Conservation (phyloP, 306 rosid genomes). For the Purshia tridentata region DNA sequence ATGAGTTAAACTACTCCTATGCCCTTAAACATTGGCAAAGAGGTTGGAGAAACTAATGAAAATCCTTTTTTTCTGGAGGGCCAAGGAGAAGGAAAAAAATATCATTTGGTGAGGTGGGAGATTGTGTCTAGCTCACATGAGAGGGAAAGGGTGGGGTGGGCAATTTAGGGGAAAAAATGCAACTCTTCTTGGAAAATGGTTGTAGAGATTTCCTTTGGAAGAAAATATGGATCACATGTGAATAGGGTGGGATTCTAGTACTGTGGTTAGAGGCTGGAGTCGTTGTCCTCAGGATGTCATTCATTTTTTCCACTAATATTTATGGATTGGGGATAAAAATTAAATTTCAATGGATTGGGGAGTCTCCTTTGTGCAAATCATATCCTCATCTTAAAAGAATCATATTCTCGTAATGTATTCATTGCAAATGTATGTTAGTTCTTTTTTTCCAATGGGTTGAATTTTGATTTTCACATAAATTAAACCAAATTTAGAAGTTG, state of each 20-base stretch:
- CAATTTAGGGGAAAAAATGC: background rate
- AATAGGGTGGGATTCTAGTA: background rate
- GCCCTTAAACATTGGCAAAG: background rate
- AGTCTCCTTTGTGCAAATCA: background rate
- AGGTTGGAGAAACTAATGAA: too few species aligned
- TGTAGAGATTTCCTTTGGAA: background rate
- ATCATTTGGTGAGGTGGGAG: too few species aligned
- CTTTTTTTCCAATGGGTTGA: background rate
- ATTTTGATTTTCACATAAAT: too few species aligned
- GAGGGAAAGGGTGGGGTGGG: background rate
- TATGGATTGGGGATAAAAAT: too few species aligned
- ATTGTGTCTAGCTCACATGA: too few species aligned
- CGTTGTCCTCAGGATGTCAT: background rate
- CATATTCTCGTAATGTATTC: background rate
- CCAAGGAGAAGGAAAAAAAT: too few species aligned
- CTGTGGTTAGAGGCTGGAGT: background rate
- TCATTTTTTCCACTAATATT: too few species aligned
- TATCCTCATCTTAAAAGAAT: background rate
- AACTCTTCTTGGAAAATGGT: conserved; percentile 1
- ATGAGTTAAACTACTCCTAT: background rate
- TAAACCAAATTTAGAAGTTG: too few species aligned
- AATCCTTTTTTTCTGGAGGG: too few species aligned
- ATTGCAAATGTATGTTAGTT: background rate
- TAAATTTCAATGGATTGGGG: too few species aligned
- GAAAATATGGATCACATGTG: background rate